Evolutionary conservation across 164 flowering plant genomes (phyloP), one percentile per base, ranked within the genome.

Genomic region (Kalanchoe fedtschenkoi): DNA sequence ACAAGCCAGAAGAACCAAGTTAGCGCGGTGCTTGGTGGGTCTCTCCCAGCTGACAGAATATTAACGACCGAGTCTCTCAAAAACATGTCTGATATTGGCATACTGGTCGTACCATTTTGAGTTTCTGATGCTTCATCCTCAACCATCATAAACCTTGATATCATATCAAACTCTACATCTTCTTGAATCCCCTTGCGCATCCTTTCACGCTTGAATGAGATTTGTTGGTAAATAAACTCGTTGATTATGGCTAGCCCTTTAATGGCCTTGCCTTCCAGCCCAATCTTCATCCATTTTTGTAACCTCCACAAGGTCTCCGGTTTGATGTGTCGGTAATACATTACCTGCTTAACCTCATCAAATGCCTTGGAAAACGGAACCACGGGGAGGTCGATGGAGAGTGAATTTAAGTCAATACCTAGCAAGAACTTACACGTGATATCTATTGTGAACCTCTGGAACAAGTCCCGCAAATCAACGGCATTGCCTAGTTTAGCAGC

Each of bases 261-360:
- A 0, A 29, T 42, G 38, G 71, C 13, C 37, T 69, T 69, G 69
- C 66, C 76, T 65, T 80, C 86, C 28, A 37, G 35, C 6, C 90
- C 87, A 15, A 80, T 39, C 0, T 61, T 47, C 16, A 85, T 63
- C 78, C 76, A 69, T 41, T 66, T 75, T 30, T 70, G 77, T 21
- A 81, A 28, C 71, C 74, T 78, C 87, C 85, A 82, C 0, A 56
- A 53, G 19, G 42, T 38, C 10, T 24, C 33, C 0, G 87, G 87
- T 51, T 68, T 7, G 1, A 68, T 3, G 41, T 80, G 79, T 13
- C 81, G 60, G 34, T 47, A 44, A 34, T 78, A 33, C 19, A 76
- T 7, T 0, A 70, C 76, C 26, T 78, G 74, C 55, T 61, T 61
- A 0, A 63, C 65, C 14, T 74, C 77, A 11, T 73, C 72, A 17